phyloP scores from a whole-genome alignment of 1,139 yeast species.

The Schizosaccharomyces versatilis region DNA sequence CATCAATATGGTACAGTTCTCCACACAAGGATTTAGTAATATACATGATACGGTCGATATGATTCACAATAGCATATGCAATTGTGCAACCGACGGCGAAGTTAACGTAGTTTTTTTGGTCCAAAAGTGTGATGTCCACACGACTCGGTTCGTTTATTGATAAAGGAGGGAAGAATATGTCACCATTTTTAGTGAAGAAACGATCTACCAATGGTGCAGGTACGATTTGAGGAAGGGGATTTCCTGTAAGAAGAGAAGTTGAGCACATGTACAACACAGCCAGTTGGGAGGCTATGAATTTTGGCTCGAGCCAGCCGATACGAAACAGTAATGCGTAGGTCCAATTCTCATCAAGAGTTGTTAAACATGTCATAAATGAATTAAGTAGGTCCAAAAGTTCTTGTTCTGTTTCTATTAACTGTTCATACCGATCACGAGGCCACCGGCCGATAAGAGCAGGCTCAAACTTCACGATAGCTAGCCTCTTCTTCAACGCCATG shows the following conservation, averaged over 20 bases:
- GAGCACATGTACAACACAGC: slow-evolving; percentile 17
- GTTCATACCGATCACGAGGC: slow-evolving; percentile 16
- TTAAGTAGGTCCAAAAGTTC: slow-evolving; percentile 14
- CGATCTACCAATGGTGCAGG: slow-evolving; percentile 16
- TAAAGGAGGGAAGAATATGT: slow-evolving; percentile 5
- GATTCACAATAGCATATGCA: slow-evolving; percentile 15
- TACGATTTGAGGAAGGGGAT: slow-evolving; percentile 17
- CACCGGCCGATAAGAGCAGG: slow-evolving; percentile 17
- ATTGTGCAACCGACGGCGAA: slow-evolving; percentile 15
- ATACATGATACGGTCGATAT: slow-evolving; percentile 16
- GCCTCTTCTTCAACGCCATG: slow-evolving; percentile 4
- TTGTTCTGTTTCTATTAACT: slow-evolving; percentile 13
- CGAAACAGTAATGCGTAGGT: slow-evolving; percentile 11
- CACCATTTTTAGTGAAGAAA: slow-evolving; percentile 7
- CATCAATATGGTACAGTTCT: slow-evolving; percentile 14
- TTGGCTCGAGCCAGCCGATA: slow-evolving; percentile 16
- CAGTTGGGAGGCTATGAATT: slow-evolving; percentile 16
- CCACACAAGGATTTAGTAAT: slow-evolving; percentile 17
- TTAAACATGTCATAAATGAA: slow-evolving; percentile 14
- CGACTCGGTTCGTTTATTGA: slow-evolving; percentile 6
- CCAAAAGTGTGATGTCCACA: slow-evolving; percentile 6
- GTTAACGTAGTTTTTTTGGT: slow-evolving; percentile 14
- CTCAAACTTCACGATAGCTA: slow-evolving; percentile 15
- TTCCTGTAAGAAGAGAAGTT: slow-evolving; percentile 15
- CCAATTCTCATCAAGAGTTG: slow-evolving; percentile 13